Evolutionary conservation across 306 rosid species (phyloP).

Genomic region (Oxytropis ochrocephala): DNA sequence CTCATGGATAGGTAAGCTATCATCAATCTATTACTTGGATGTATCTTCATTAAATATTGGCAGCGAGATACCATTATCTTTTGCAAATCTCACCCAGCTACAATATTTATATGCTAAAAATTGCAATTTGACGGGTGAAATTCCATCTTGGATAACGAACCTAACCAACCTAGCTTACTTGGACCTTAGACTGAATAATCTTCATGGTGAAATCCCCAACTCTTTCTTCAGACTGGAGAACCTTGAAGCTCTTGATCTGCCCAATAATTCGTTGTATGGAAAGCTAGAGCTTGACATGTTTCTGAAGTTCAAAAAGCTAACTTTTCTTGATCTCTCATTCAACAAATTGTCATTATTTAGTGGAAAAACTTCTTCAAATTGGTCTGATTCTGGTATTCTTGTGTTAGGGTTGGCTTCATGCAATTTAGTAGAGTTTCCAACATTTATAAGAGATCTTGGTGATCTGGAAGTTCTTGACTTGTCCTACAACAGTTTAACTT

Average conservation of each 20-base stretch:
- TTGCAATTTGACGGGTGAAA: not conserved
- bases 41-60: slow-evolving; percentile 8
- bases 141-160: slow-evolving; percentile 17
- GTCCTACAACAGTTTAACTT: not conserved
- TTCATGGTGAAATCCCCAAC: slow-evolving; percentile 1
- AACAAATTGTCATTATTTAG: not conserved
- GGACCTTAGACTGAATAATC: not conserved
- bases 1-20: slow-evolving; percentile 12
- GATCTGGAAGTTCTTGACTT: not conserved
- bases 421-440: slow-evolving; percentile 10
- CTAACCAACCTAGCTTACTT: not conserved
- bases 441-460: not conserved
- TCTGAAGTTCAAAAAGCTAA: not conserved
- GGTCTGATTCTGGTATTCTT: not conserved
- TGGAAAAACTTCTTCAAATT: not conserved
- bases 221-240: slow-evolving; percentile 14
- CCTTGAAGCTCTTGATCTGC: not conserved
- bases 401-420: not conserved
- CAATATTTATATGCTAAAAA: not conserved
- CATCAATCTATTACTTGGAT: not conserved
- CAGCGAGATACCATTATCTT: not conserved
- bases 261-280: not conserved
- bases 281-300: not conserved
- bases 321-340: not conserved
- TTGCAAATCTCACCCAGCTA: slow-evolving; percentile 8